Percentiles rank a stretch among this genome's conserved stretches.
Evolutionary conservation across 2,329 filamentous ascomycete genomes (phyloP).

Genomic region (Pyrenochaeta sp.): DNA sequence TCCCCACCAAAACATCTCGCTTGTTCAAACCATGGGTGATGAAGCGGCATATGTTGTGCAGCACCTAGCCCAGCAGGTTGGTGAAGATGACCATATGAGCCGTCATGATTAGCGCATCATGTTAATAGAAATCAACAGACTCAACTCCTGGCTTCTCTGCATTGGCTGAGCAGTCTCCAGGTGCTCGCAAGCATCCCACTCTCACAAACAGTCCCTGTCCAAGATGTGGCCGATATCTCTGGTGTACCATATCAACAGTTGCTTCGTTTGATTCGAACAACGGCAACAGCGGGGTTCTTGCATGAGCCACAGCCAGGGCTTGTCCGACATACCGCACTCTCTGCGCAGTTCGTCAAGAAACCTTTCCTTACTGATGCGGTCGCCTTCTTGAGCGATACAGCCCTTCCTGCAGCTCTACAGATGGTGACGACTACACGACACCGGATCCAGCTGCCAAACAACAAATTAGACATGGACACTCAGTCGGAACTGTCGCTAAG

Average conservation of each 20-base stretch:
- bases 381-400: constrained; percentile 50
- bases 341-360: constrained; percentile 48
- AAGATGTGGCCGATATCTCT: constrained; percentile 54
- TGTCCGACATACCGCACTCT: constrained; percentile 51
- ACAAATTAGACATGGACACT: not conserved
- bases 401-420: constrained; percentile 46
- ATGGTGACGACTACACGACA: constrained; percentile 23
- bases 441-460: not conserved
- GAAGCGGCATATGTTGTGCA: not conserved
- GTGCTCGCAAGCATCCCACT: not conserved
- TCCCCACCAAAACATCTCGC: not conserved
- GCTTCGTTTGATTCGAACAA: constrained; percentile 39
- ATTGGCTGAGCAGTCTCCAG: not conserved
- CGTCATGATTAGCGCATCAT: not conserved
- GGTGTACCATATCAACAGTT: constrained; percentile 51
- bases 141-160: not conserved
- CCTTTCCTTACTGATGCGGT: constrained; percentile 47
- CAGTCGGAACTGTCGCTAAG: not conserved
- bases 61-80: not conserved
- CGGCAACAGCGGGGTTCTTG: constrained; percentile 15
- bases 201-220: constrained; percentile 31
- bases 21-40: not conserved
- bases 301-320: constrained; percentile 9
- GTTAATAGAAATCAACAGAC: not conserved
- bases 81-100: not conserved